A percentile compares a stretch with the other conserved stretches of the same genome.
Conservation (phyloP, 2,329 filamentous ascomycete species). For the Fusarium pseudonygamai region DNA sequence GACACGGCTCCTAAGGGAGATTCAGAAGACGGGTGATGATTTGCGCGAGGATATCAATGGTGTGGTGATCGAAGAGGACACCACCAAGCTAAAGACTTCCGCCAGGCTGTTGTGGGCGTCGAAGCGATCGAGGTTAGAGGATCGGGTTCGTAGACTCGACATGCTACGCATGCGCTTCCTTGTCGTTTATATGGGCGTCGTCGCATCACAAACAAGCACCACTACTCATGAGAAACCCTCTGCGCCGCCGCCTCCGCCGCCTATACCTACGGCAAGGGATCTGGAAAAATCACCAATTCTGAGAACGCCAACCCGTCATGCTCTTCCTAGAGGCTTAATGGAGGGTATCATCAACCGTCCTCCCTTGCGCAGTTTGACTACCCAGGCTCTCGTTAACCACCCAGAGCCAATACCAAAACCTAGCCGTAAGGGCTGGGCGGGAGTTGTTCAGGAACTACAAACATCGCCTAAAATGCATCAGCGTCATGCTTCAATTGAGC, state of each 20-base stretch:
- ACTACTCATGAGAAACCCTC: slow-evolving; percentile 47
- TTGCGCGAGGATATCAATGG: slow-evolving; percentile 67
- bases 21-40: slow-evolving; percentile 68
- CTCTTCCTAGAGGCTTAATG: slow-evolving; percentile 53
- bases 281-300: slow-evolving; percentile 49
- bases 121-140: slow-evolving; percentile 63
- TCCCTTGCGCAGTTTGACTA: slow-evolving; percentile 62
- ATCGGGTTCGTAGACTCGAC: slow-evolving; percentile 67
- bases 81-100: slow-evolving; percentile 54
- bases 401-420: slow-evolving; percentile 57
- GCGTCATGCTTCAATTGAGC: slow-evolving; percentile 70
- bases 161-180: slow-evolving; percentile 72
- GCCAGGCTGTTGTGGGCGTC: slow-evolving; percentile 68
- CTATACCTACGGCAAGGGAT: slow-evolving; percentile 46
- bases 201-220: slow-evolving; percentile 48
- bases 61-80: slow-evolving; percentile 59
- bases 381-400: slow-evolving; percentile 61
- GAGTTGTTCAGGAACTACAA: slow-evolving; percentile 71
- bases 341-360: slow-evolving; percentile 58
- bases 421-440: slow-evolving; percentile 65
- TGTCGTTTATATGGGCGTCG: slow-evolving; percentile 70
- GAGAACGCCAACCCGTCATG: slow-evolving; percentile 45
- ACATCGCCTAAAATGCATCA: slow-evolving; percentile 68
- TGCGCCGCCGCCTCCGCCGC: slow-evolving; percentile 35
- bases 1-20: slow-evolving; percentile 66